phyloP scores from a whole-genome alignment of 129 eudicot species.

The Centella asiatica region DNA sequence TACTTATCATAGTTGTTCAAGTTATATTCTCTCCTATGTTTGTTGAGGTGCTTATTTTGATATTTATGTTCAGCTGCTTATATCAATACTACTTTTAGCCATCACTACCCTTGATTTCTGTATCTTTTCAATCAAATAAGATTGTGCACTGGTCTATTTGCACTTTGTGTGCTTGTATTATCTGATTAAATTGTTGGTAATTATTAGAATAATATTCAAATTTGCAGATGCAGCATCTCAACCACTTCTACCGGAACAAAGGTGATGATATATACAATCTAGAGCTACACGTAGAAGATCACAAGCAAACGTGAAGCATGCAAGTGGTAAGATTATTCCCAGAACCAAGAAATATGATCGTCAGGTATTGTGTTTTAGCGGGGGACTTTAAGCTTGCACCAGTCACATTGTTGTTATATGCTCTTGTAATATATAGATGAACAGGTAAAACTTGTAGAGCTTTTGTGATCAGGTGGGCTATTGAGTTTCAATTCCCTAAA shows the following conservation, averaged over 20 bases:
- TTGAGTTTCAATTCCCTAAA: not conserved
- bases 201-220: not conserved
- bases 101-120: not conserved
- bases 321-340: not conserved
- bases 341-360: too few species aligned
- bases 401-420: not conserved
- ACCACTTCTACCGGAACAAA: slow-evolving; percentile 19
- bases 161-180: not conserved
- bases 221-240: slow-evolving; percentile 27
- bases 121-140: not conserved
- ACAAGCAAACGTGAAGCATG: not conserved
- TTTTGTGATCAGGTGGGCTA: not conserved
- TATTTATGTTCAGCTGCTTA: not conserved
- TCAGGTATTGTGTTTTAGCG: not conserved
- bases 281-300: not conserved
- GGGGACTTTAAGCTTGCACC: not conserved
- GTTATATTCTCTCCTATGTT: too few species aligned
- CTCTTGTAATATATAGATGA: not conserved
- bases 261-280: not conserved
- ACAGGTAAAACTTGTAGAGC: not conserved
- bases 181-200: not conserved
- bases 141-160: not conserved
- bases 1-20: too few species aligned
- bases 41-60: too few species aligned
- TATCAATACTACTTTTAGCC: not conserved